Evolutionary conservation across 108 stramenopile species (phyloP).

Genomic region (Cyclotella kingstonii): DNA sequence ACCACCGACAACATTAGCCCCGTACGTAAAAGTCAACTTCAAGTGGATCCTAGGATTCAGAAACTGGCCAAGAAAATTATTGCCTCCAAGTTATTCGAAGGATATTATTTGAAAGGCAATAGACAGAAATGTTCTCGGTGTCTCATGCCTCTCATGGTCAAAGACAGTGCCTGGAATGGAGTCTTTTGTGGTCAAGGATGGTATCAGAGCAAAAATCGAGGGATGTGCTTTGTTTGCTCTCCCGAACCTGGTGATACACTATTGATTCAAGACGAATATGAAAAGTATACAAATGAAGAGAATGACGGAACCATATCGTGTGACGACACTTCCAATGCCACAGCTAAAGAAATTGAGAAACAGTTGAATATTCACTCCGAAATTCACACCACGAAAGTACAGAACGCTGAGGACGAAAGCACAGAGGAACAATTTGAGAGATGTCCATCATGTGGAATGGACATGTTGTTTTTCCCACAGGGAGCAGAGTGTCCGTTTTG

Average conservation of each 20-base stretch:
- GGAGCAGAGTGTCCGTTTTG: conserved; percentile 4
- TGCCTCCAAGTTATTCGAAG: conserved; percentile 6
- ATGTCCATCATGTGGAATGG: conserved; percentile 3
- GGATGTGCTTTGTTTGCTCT: conserved; percentile 12
- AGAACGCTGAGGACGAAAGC: background rate
- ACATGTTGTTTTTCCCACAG: background rate
- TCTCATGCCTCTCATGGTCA: conserved; percentile 19
- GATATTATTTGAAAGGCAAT: conserved; percentile 5
- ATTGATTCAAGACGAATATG: background rate
- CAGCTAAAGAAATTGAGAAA: conserved; percentile 2
- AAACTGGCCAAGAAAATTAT: conserved; percentile 10
- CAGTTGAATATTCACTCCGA: background rate
- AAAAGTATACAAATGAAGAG: background rate
- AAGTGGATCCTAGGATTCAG: conserved; percentile 3
- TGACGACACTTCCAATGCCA: background rate
- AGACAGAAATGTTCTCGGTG: conserved; percentile 1
- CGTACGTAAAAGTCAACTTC: too few species aligned
- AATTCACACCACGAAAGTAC: background rate
- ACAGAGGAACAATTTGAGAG: background rate
- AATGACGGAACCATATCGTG: background rate
- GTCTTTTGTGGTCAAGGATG: background rate
- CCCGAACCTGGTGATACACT: background rate
- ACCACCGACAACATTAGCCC: too few species aligned
- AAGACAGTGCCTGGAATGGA: conserved; percentile 3
- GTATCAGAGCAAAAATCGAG: background rate